These are phyloP conservation scores for Mimosa bimucronata DNA, from an alignment of 306 rosid genomes.

Conservation along the genomic window DNA sequence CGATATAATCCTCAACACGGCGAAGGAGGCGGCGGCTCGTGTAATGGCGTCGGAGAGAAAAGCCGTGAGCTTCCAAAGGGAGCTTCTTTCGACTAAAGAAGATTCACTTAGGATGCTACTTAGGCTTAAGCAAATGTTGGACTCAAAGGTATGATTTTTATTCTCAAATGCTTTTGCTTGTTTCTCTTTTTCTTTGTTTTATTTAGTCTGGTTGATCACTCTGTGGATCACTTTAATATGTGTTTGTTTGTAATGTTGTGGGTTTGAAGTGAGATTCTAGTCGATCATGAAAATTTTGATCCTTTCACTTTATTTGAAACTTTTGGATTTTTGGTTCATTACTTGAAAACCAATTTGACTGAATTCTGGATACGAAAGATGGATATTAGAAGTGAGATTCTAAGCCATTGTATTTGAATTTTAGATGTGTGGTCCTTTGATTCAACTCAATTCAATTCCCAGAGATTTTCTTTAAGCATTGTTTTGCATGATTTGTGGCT, in stretches of 20 bases:
- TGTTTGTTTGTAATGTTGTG: conserved; percentile 33
- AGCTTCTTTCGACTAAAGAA: conserved; percentile 60
- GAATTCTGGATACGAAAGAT: not conserved
- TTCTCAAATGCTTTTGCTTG: conserved; percentile 29
- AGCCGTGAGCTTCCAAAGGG: conserved; percentile 59
- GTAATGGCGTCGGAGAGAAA: conserved; percentile 74
- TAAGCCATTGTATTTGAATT: conserved; percentile 11
- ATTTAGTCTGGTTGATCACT: conserved; percentile 21
- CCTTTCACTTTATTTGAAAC: conserved; percentile 31
- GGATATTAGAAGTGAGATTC: too few species aligned
- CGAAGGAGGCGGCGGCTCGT: conserved; percentile 84
- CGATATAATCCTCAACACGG: conserved; percentile 77
- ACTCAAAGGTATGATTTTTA: conserved; percentile 62
- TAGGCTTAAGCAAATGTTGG: conserved; percentile 72
- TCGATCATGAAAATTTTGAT: conserved; percentile 20
- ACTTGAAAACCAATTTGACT: not conserved
- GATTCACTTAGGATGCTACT: conserved; percentile 79
- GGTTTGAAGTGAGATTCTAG: conserved; percentile 37
- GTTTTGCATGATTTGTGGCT: conserved; percentile 28
- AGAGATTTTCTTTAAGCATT: conserved; percentile 21
- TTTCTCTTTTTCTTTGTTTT: conserved; percentile 1
- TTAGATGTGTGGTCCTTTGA: conserved; percentile 4
- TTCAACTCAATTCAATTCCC: conserved; percentile 7
- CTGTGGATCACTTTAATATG: too few species aligned
- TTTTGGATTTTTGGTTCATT: conserved; percentile 29